Evolutionary conservation across 768 basidiomycete genomes (phyloP).

Genomic region (Amanita molliuscula): DNA sequence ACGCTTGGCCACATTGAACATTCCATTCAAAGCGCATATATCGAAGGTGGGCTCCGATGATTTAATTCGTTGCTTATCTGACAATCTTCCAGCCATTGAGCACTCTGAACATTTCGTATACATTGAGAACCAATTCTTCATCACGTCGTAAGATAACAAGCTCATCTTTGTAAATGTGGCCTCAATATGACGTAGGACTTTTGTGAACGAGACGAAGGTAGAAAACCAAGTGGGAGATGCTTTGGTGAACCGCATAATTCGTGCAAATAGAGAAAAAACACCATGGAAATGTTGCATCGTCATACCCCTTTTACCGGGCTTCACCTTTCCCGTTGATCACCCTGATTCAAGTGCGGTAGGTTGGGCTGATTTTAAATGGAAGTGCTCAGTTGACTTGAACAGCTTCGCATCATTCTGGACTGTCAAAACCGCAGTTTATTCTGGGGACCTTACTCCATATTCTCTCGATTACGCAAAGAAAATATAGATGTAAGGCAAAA

Average conservation of each 20-base stretch:
- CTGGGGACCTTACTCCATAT: constrained; percentile 89
- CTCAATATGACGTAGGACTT: constrained; percentile 39
- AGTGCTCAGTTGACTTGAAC: background rate
- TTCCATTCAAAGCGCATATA: constrained; percentile 91
- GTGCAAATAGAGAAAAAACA: constrained; percentile 70
- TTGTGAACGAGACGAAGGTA: constrained; percentile 73
- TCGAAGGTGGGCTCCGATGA: constrained; percentile 50
- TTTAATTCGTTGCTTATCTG: background rate
- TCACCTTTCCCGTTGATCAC: constrained; percentile 87
- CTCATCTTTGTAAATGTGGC: background rate
- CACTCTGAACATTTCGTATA: constrained; percentile 96
- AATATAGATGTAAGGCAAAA: constrained; percentile 66
- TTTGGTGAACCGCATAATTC: constrained; percentile 81
- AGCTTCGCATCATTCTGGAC: constrained; percentile 92
- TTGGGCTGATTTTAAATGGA: constrained; percentile 8
- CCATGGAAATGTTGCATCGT: constrained; percentile 91
- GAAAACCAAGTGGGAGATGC: constrained; percentile 96
- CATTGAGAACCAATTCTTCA: constrained; percentile 94
- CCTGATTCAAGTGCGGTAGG: constrained; percentile 85
- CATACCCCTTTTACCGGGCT: constrained; percentile 88
- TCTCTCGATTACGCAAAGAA: constrained; percentile 72
- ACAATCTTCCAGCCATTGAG: constrained; percentile 57
- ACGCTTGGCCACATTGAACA: constrained; percentile 77
- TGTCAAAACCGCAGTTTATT: constrained; percentile 88
- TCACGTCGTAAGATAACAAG: constrained; percentile 56